Evolutionary conservation across 176 grass and related monocot species (phyloP), one percentile per base, ranked within the genome.

Genomic region (Juncus effusus): DNA sequence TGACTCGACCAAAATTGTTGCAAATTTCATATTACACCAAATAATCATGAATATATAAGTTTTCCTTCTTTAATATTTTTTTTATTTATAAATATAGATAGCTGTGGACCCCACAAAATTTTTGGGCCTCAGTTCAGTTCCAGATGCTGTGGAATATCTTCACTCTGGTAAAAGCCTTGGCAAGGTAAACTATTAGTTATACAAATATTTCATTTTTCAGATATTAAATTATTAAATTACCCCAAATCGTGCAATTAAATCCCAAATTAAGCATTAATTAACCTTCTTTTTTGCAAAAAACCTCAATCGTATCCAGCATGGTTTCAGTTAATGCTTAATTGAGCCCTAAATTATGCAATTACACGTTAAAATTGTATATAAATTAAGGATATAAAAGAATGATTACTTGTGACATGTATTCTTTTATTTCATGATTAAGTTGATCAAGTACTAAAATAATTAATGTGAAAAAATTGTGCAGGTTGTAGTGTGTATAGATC

Each of bases 111-210:
- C 85, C 54, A 90, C 85, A 68, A 73, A 77, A 66, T 99, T 99
- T 64, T 3, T 77, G 53, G 95, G 95, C 56, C 72, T 99, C 67
- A 67, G 76, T 70, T 93, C 95, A n/a, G 80, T 81, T 10, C 72
- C 86, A 0, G 95, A 99, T 85, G 95, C 95, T 11, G 95, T 99
- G 72, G 95, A 99, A 64, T 76, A 99, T 87, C 85, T 93, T 60
- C 95, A 99, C 73, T 93, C 86, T 65, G 95, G 89, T 64, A 69
- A 70, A 64, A 99, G 95, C 14, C 64, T 99, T 63, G 89, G 95
- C 80, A 99, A 99, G 88, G 94, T 93, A 89, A 60, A 15, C 36
- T 76, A 13, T 11, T 41, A 3, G 59, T 54, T 28, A n/a, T 14
- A 7, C 6, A 1, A 52, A 9, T 42, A n/a, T 69, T 15, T 47